phyloP scores from a whole-genome alignment of 371 early-diverging fungal species.

The Funneliformis caledonium region DNA sequence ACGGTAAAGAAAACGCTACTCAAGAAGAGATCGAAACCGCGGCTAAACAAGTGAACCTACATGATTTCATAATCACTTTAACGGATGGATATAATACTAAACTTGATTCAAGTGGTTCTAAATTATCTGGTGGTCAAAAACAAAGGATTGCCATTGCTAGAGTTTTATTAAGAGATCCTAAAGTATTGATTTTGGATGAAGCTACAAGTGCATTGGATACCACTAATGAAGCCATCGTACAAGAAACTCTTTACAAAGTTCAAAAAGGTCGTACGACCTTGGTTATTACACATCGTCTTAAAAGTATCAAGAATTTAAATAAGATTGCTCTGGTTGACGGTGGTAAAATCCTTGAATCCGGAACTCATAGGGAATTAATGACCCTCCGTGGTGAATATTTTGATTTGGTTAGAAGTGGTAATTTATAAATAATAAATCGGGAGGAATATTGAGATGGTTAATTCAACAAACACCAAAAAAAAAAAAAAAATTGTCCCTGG shows the following conservation, averaged over 20 bases:
- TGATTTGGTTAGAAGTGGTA: conserved; percentile 7
- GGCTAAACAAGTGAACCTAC: conserved; percentile 67
- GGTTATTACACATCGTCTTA: conserved; percentile 73
- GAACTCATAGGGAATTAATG: conserved; percentile 60
- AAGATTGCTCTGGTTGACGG: conserved; percentile 62
- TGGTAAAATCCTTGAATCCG: conserved; percentile 65
- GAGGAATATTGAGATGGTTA: too few species aligned
- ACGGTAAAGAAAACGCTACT: conserved; percentile 63
- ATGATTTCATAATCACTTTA: conserved; percentile 64
- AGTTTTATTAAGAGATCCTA: conserved; percentile 73
- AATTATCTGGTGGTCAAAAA: conserved; percentile 84
- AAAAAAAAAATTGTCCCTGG: too few species aligned
- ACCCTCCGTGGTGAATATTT: conserved; percentile 21
- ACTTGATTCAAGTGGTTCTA: conserved; percentile 74
- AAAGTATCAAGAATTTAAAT: conserved; percentile 67
- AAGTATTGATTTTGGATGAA: conserved; percentile 84
- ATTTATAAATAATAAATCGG: background rate
- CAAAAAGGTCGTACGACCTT: conserved; percentile 68
- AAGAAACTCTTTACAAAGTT: conserved; percentile 62
- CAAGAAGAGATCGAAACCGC: conserved; percentile 60
- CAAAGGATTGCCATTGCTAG: conserved; percentile 76
- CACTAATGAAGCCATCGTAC: conserved; percentile 64
- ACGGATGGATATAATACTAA: conserved; percentile 69
- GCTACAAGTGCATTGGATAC: conserved; percentile 88
- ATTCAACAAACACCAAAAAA: background rate